phyloP scores from a whole-genome alignment of 1,139 yeast species.

The Fermentozyma sake region DNA sequence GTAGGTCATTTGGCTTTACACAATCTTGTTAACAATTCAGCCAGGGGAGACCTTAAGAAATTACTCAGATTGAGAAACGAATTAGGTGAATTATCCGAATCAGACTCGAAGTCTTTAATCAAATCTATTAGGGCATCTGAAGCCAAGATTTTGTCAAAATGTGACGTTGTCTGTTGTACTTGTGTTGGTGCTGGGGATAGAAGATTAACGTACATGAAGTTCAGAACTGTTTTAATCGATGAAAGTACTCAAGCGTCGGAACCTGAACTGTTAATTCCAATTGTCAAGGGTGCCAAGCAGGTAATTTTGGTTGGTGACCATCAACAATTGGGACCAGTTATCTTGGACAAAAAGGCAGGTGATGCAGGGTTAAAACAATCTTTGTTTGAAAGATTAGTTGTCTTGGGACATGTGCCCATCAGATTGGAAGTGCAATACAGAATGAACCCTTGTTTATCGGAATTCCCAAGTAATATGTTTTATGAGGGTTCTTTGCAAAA shows the following conservation, averaged over 20 bases:
- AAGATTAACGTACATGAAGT: slow-evolving; percentile 50
- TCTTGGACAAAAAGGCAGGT: slow-evolving; percentile 72
- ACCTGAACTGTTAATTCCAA: slow-evolving; percentile 86
- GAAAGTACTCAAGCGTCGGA: slow-evolving; percentile 94
- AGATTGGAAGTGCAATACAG: slow-evolving; percentile 90
- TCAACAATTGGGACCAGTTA: slow-evolving; percentile 91
- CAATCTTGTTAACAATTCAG: slow-evolving; percentile 38
- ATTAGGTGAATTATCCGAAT: slow-evolving; percentile 63
- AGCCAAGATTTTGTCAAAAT: slow-evolving; percentile 43
- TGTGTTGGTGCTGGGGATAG: slow-evolving; percentile 90
- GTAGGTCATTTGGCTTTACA: slow-evolving; percentile 53
- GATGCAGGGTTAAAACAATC: slow-evolving; percentile 86
- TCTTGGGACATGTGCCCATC: slow-evolving; percentile 83
- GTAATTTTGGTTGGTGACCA: slow-evolving; percentile 92
- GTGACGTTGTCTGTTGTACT: slow-evolving; percentile 85
- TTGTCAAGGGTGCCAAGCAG: slow-evolving; percentile 85
- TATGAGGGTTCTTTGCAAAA: slow-evolving; percentile 91
- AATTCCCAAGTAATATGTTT: slow-evolving; percentile 87
- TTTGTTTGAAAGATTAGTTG: slow-evolving; percentile 76
- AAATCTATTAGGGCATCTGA: slow-evolving; percentile 47
- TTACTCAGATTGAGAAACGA: slow-evolving; percentile 56
- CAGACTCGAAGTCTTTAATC: slow-evolving; percentile 46
- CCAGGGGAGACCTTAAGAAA: slow-evolving; percentile 56
- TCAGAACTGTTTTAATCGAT: slow-evolving; percentile 80
- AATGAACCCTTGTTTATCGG: slow-evolving; percentile 88